Base-by-base conservation (phyloP, 208 protist genomes). In the Sergeia podlipaevii region DNA sequence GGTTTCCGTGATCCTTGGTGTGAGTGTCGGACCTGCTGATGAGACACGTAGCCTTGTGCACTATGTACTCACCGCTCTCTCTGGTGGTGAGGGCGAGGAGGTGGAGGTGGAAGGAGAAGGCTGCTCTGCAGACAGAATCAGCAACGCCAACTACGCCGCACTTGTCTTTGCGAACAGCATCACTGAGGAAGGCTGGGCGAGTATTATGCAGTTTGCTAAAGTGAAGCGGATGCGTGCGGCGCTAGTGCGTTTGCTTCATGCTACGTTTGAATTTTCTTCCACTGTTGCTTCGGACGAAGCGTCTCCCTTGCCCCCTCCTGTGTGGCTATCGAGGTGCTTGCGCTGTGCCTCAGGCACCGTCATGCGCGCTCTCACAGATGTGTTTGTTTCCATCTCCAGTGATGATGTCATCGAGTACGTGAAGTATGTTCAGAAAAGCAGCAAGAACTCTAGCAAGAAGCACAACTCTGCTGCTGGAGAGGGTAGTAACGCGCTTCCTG, bases 361-460 rank as follows among this genome's bases (percentile, higher is more conserved):
- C 15, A 50, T 89, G 53, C 74, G 80, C n/a, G 79, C 82, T 1
- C 60, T 91, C 2, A 80, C 72, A 27, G 72, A 86, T 15, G 56
- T 86, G 42, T 60, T 89, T 17, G 41, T 89, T n/a, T 49, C 49
- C 0, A 43, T 77, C 4, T 52, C 38, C 0, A 49, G 70, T 11
- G 55, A 72, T 0, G 67, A 71, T 17, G 30, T 79, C 24, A 32
- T 44, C 38, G 55, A 46, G 6, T 4, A 11, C 30, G 26, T 41
- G 8, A 27, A n/a, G 6, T 7, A 24, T 11, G 34, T 11, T 4
- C 65, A 45, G 21, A 36, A 58, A 13, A 51, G 30, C 30, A 61
- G 42, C 41, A 43, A 39, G 30, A 18, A 26, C 42, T 5, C 13
- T 6, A 4, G 24, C 20, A 28, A 27, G 26, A 60, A 42, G 4